Conservation (phyloP, 2,329 filamentous ascomycete genomes). For the Reticulascus tulasneorum region DNA sequence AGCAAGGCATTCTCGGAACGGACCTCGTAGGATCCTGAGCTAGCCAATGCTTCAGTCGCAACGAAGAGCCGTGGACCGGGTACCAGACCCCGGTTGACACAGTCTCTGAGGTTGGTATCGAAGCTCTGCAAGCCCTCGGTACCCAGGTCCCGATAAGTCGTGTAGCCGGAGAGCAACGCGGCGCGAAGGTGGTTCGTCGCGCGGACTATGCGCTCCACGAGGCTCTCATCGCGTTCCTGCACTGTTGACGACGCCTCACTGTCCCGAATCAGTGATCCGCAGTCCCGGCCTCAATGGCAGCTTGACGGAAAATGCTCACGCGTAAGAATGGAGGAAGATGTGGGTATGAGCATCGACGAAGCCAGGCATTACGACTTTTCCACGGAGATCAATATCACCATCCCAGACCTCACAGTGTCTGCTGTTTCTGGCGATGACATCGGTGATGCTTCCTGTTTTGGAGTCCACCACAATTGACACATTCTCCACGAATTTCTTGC, state of each 20-base stretch:
- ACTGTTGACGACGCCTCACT: conserved; percentile 19
- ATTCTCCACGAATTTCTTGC: conserved; percentile 35
- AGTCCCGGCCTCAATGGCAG: too few relatives aligned
- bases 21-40: conserved; percentile 45
- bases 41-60: conserved; percentile 46
- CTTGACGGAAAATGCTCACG: too few relatives aligned
- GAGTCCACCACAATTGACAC: conserved; percentile 38
- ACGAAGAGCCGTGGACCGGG: conserved; percentile 54
- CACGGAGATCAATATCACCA: conserved; percentile 50
- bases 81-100: conserved; percentile 49
- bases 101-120: conserved; percentile 48
- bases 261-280: too few relatives aligned
- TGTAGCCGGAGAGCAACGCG: conserved; percentile 54
- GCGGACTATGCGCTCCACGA: conserved; percentile 53
- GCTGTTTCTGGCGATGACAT: conserved; percentile 24
- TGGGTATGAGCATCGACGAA: conserved; percentile 54
- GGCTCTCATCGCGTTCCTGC: conserved; percentile 55
- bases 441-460: conserved; percentile 34
- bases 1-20: conserved; percentile 39
- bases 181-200: conserved; percentile 48
- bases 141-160: conserved; percentile 54
- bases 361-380: conserved; percentile 46
- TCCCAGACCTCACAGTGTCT: conserved; percentile 19
- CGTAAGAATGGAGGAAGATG: conserved; percentile 50
- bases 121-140: conserved; percentile 47